Conservation (phyloP, 345 rosid species). For the Carallia pectinifolia region DNA sequence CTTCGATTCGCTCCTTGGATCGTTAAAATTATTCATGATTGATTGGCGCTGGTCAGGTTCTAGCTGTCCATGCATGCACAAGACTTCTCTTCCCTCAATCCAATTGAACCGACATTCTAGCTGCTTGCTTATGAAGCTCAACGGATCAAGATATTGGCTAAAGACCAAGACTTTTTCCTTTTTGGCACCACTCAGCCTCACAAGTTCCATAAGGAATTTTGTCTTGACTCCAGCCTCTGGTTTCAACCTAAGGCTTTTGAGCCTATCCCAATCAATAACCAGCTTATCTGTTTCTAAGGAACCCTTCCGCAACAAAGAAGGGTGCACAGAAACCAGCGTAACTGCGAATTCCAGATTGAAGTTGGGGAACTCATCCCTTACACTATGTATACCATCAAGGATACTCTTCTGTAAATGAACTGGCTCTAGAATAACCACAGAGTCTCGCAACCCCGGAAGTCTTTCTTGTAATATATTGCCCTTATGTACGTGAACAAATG, state of each 20-base stretch:
- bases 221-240: constrained; percentile 59
- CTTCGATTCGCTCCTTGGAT: constrained; percentile 44
- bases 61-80: constrained; percentile 49
- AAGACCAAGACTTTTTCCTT: constrained; percentile 72
- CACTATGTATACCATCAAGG: constrained; percentile 22
- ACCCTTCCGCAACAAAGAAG: constrained; percentile 38
- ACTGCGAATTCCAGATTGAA: constrained; percentile 31
- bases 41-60: constrained; percentile 42
- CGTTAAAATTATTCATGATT: constrained; percentile 52
- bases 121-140: constrained; percentile 46
- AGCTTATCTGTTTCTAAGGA: constrained; percentile 7
- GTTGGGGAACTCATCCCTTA: neutral
- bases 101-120: constrained; percentile 39
- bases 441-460: constrained; percentile 68
- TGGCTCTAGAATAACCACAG: constrained; percentile 53
- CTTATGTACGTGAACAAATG: constrained; percentile 70
- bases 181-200: constrained; percentile 37
- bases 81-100: constrained; percentile 44
- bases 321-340: constrained; percentile 61
- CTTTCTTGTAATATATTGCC: constrained; percentile 52
- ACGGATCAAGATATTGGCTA: constrained; percentile 54
- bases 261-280: constrained; percentile 13
- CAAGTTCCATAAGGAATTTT: constrained; percentile 51
- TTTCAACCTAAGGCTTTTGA: constrained; percentile 27
- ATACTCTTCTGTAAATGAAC: constrained; percentile 41